Percentiles rank a stretch among this genome's conserved stretches.
phyloP scores from a whole-genome alignment of 2,329 filamentous ascomycete genomes.

The Alternaria gaisen region DNA sequence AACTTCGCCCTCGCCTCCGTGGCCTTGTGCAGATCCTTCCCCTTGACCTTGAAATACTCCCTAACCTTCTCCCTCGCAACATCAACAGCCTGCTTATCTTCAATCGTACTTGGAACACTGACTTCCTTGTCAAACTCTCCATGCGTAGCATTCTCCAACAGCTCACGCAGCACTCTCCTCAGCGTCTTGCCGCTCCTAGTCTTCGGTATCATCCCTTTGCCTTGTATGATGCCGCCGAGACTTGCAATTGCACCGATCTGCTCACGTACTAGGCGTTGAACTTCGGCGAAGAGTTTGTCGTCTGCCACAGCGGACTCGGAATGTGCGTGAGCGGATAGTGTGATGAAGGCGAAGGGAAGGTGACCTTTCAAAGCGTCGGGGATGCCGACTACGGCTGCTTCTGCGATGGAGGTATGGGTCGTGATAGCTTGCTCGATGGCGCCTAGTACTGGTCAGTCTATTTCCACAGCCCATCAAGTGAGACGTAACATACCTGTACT shows the following conservation, averaged over 20 bases:
- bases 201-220: slow-evolving; percentile 87
- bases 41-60: slow-evolving; percentile 74
- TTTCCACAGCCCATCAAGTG: not conserved
- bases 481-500: slow-evolving; percentile 72
- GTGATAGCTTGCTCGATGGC: slow-evolving; percentile 91
- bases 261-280: slow-evolving; percentile 75
- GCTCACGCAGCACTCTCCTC: slow-evolving; percentile 79
- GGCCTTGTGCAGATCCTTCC: slow-evolving; percentile 49
- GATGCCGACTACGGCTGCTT: slow-evolving; percentile 86
- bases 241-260: slow-evolving; percentile 90
- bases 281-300: slow-evolving; percentile 64
- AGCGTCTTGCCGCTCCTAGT: slow-evolving; percentile 93
- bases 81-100: slow-evolving; percentile 78
- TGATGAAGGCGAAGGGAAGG: slow-evolving; percentile 89
- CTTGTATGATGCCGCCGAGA: slow-evolving; percentile 85
- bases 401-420: slow-evolving; percentile 78
- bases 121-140: slow-evolving; percentile 77
- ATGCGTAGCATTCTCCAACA: slow-evolving; percentile 82
- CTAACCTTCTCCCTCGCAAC: slow-evolving; percentile 75
- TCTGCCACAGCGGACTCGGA: slow-evolving; percentile 62
- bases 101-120: slow-evolving; percentile 82
- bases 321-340: slow-evolving; percentile 62
- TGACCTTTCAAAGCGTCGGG: slow-evolving; percentile 89
- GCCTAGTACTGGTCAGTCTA: slow-evolving; percentile 58
- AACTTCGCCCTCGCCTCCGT: slow-evolving; percentile 56